Conservation (phyloP, 2,329 filamentous ascomycete genomes). For the Botrytis paeoniae region DNA sequence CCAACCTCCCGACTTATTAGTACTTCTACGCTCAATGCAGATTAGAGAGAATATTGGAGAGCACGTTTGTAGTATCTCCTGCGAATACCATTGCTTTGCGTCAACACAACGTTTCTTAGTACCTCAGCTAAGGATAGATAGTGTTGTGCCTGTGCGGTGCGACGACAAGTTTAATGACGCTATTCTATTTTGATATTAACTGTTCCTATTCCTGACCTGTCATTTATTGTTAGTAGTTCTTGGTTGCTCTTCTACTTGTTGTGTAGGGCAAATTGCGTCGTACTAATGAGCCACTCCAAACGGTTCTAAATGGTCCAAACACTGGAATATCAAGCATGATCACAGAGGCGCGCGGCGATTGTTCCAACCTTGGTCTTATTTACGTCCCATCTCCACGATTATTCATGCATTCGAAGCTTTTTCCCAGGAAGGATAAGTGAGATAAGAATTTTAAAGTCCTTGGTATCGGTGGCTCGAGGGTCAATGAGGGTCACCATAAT, state of each 20-base stretch:
- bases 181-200: neutral
- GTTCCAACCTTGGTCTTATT: slow-evolving; percentile 17
- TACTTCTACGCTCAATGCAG: neutral
- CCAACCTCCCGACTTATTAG: neutral
- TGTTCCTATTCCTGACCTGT: slow-evolving; percentile 19
- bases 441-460: slow-evolving; percentile 11
- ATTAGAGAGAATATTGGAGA: neutral
- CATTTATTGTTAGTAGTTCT: neutral
- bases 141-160: slow-evolving; percentile 8
- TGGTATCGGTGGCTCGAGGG: slow-evolving; percentile 16
- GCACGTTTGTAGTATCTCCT: neutral
- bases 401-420: slow-evolving; percentile 16
- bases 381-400: slow-evolving; percentile 13
- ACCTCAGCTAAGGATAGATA: neutral
- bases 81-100: slow-evolving; percentile 7
- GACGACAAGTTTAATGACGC: neutral
- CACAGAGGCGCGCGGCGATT: slow-evolving; percentile 20
- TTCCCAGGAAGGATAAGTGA: neutral
- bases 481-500: slow-evolving; percentile 13
- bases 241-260: neutral
- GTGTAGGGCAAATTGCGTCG: neutral
- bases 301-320: slow-evolving; percentile 16
- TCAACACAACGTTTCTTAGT: slow-evolving; percentile 12
- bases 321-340: neutral
- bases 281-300: slow-evolving; percentile 6